Conservation (phyloP, 2,329 filamentous ascomycete species). For the Colletotrichum sp. region DNA sequence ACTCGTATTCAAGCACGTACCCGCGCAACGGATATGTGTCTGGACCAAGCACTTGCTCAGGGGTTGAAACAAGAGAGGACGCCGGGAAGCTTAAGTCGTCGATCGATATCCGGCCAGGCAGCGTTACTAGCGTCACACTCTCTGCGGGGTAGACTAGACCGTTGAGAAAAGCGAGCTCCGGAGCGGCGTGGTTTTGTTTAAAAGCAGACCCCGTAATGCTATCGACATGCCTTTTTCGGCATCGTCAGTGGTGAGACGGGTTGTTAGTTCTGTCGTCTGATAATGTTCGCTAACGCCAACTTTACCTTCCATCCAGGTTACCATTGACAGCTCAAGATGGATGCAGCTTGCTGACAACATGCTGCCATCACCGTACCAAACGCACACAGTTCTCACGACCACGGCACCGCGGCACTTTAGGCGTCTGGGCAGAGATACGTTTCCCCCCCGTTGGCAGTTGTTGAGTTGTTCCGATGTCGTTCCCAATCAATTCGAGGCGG, state of each 20-base stretch:
- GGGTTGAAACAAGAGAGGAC: not conserved
- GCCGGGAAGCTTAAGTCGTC: not conserved
- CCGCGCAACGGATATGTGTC: not conserved
- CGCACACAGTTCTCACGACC: not conserved
- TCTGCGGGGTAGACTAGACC: not conserved
- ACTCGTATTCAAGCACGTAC: not conserved
- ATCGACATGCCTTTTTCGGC: not conserved
- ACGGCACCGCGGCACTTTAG: constrained; percentile 4
- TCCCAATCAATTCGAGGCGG: not conserved
- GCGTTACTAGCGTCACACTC: not conserved
- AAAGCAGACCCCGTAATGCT: not conserved
- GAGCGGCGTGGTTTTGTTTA: not conserved
- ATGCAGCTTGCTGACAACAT: not conserved
- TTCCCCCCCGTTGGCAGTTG: not conserved
- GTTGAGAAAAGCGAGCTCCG: not conserved
- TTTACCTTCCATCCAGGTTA: not conserved
- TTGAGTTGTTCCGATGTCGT: not conserved
- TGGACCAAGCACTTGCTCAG: not conserved
- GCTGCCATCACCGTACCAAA: not conserved
- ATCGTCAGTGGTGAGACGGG: not conserved
- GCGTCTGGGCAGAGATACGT: not conserved
- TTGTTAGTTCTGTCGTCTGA: not conserved
- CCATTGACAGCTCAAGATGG: not conserved
- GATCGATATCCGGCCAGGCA: not conserved
- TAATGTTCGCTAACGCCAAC: not conserved